Conservation (phyloP, 495 filamentous ascomycete genomes). For the Penicillium ochrochloron region DNA sequence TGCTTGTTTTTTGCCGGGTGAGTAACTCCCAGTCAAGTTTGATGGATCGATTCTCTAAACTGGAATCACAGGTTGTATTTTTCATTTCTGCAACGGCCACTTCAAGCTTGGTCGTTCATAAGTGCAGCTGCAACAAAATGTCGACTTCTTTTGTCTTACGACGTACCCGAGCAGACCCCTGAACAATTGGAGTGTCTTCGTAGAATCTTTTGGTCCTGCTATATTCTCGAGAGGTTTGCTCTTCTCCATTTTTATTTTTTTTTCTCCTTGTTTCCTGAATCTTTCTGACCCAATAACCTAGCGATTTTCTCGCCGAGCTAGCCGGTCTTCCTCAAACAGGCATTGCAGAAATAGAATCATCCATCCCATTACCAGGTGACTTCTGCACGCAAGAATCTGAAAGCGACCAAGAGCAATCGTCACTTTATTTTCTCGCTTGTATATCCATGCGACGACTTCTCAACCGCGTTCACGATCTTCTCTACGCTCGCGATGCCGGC, state of each 20-base stretch:
- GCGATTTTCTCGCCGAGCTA: constrained; percentile 39
- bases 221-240: constrained; percentile 46
- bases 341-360: constrained; percentile 49
- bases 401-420: constrained; percentile 29
- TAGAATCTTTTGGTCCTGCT: constrained; percentile 55
- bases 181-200: constrained; percentile 47
- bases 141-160: constrained; percentile 23
- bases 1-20: constrained; percentile 25
- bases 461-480: constrained; percentile 37
- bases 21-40: not conserved
- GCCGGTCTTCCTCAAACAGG: constrained; percentile 48
- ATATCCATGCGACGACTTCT: constrained; percentile 46
- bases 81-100: constrained; percentile 21
- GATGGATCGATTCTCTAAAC: not conserved
- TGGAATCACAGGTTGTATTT: constrained; percentile 18
- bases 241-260: not conserved
- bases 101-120: constrained; percentile 28
- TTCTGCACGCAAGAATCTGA: constrained; percentile 28
- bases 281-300: not conserved
- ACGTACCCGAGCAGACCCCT: not conserved
- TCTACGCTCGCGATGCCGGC: constrained; percentile 33
- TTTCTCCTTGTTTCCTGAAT: not conserved
- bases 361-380: constrained; percentile 42
- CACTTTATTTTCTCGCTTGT: constrained; percentile 41
- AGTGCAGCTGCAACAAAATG: constrained; percentile 25